phyloP scores from a whole-genome alignment of 805 yeast genomes.

The Starmerella scarabaei region DNA sequence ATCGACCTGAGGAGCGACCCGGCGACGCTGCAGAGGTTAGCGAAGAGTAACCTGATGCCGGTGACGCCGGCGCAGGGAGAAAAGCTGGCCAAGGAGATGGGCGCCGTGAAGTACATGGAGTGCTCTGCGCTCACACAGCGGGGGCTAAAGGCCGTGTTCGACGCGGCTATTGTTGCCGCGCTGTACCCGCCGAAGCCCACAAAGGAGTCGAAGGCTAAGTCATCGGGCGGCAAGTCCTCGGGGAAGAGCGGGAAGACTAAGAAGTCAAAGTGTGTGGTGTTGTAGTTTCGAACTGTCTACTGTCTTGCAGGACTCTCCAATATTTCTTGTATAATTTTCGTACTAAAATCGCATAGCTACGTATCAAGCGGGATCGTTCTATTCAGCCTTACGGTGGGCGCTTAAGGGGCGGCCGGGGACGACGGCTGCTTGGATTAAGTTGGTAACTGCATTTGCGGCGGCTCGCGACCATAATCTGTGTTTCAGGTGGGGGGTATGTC shows the following conservation, averaged over 20 bases:
- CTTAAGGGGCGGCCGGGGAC: too few relatives aligned
- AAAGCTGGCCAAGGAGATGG: slow-evolving; percentile 79
- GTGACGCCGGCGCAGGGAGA: slow-evolving; percentile 81
- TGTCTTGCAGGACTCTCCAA: too few relatives aligned
- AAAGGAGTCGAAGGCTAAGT: slow-evolving; percentile 46
- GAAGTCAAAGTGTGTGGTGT: slow-evolving; percentile 52
- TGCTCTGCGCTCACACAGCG: slow-evolving; percentile 96
- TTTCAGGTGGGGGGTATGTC: too few relatives aligned
- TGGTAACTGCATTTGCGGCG: too few relatives aligned
- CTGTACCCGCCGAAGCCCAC: slow-evolving; percentile 94
- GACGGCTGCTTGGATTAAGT: too few relatives aligned
- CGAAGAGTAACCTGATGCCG: slow-evolving; percentile 80
- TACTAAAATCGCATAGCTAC: too few relatives aligned
- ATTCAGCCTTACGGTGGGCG: too few relatives aligned
- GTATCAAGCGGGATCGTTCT: too few relatives aligned
- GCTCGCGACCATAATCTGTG: too few relatives aligned
- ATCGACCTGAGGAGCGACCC: slow-evolving; percentile 90
- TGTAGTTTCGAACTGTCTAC: too few relatives aligned
- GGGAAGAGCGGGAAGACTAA: slow-evolving; percentile 43
- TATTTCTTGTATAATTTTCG: too few relatives aligned
- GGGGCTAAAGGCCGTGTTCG: slow-evolving; percentile 95
- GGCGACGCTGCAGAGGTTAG: slow-evolving; percentile 74
- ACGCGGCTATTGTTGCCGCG: slow-evolving; percentile 96
- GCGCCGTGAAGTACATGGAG: slow-evolving; percentile 94
- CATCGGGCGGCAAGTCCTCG: slow-evolving; percentile 36